Evolutionary conservation across 345 rosid genomes (phyloP).

Genomic region (Pistacia vera): DNA sequence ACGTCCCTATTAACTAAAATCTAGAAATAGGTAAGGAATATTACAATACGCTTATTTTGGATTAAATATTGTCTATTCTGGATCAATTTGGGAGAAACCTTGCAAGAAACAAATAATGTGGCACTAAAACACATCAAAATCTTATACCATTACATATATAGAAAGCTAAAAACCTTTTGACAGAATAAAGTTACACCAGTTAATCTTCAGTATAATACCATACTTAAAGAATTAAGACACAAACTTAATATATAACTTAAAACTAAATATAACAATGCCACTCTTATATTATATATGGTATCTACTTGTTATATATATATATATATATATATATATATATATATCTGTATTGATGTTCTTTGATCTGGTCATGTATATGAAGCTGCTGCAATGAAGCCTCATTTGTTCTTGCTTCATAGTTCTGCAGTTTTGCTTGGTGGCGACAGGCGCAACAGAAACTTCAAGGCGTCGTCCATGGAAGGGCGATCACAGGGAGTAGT

Average conservation of each 20-base stretch:
- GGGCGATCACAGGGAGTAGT: slow-evolving; percentile 57
- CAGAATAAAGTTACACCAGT: too few relatives aligned
- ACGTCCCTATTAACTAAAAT: too few relatives aligned
- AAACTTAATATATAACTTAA: slow-evolving; percentile 10
- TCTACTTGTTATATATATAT: slow-evolving; percentile 20
- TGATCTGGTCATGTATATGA: not conserved
- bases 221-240: not conserved
- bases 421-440: slow-evolving; percentile 30
- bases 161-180: too few relatives aligned
- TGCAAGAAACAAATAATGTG: too few relatives aligned
- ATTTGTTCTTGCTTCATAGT: not conserved
- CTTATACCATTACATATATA: too few relatives aligned
- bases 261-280: slow-evolving; percentile 13
- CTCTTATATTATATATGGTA: slow-evolving; percentile 19
- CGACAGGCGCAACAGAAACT: slow-evolving; percentile 52
- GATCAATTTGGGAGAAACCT: too few relatives aligned
- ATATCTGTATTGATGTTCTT: slow-evolving; percentile 6
- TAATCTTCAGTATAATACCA: too few relatives aligned
- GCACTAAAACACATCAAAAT: too few relatives aligned
- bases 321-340: not conserved
- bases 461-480: slow-evolving; percentile 64
- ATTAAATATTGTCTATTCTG: too few relatives aligned
- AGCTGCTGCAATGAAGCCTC: not conserved
- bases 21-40: too few relatives aligned
- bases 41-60: too few relatives aligned